Evolutionary conservation across 73 alveolate species (phyloP).

Genomic region (Stentor coeruleus): DNA sequence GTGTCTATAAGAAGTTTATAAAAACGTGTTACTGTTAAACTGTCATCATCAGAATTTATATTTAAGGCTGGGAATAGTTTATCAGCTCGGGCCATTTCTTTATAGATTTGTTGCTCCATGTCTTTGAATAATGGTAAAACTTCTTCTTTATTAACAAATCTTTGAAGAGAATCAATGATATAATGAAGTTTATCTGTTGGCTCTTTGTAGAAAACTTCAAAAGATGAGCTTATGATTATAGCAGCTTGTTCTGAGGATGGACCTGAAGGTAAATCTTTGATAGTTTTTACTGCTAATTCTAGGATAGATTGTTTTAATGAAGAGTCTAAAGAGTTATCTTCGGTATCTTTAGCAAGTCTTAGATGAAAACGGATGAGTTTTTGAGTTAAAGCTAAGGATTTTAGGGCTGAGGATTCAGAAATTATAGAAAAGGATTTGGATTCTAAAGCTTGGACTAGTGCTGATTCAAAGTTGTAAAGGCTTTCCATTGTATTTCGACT

Average conservation of each 20-base stretch:
- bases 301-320: background rate
- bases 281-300: background rate
- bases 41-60: background rate
- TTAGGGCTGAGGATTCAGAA: too few relatives aligned
- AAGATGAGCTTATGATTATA: background rate
- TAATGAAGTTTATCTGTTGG: conserved; percentile 15
- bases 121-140: background rate
- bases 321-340: background rate
- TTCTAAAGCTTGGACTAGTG: background rate
- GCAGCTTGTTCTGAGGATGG: background rate
- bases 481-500: background rate
- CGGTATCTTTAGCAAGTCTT: background rate
- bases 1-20: background rate
- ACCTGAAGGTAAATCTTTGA: background rate
- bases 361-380: background rate
- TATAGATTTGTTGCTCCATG: background rate
- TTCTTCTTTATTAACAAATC: background rate
- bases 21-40: background rate
- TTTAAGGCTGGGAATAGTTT: conserved; percentile 17
- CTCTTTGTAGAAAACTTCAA: conserved; percentile 9
- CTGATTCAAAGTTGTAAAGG: background rate
- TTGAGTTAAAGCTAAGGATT: too few relatives aligned
- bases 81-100: conserved; percentile 26
- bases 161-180: background rate
- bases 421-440: too few relatives aligned